A percentile compares a stretch with the other conserved stretches of the same genome.
Evolutionary conservation across 73 alveolate species (phyloP).

Genomic region (Urostyla sp.): DNA sequence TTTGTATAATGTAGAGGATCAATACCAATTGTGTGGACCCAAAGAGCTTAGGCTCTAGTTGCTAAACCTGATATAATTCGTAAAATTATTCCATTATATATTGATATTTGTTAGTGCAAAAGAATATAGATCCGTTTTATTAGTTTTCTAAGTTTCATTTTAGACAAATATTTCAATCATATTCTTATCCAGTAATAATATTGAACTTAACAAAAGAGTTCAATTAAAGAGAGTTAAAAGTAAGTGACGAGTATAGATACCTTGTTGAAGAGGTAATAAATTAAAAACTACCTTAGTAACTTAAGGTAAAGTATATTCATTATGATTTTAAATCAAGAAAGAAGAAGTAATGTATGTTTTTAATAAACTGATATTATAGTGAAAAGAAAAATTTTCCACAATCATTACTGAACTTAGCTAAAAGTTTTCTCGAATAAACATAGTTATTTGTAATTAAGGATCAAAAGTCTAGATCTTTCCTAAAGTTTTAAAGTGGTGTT

Average conservation of each 20-base stretch:
- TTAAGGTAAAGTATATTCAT: conserved; percentile 70
- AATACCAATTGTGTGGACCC: conserved; percentile 94
- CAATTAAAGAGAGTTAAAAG: conserved; percentile 72
- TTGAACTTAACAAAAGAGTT: conserved; percentile 81
- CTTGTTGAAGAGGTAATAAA: conserved; percentile 72
- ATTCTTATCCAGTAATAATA: conserved; percentile 75
- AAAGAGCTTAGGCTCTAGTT: conserved; percentile 84
- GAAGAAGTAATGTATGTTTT: too few relatives aligned
- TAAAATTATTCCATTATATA: neutral
- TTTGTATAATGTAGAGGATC: conserved; percentile 95
- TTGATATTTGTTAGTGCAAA: neutral
- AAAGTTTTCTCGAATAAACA: conserved; percentile 28
- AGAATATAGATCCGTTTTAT: conserved; percentile 71
- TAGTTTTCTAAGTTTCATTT: conserved; percentile 84
- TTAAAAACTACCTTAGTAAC: conserved; percentile 60
- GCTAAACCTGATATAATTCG: conserved; percentile 88
- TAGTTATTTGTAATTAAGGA: conserved; percentile 41
- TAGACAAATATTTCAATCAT: conserved; percentile 77
- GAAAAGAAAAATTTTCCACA: conserved; percentile 39
- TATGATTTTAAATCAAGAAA: conserved; percentile 83
- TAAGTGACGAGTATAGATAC: conserved; percentile 71
- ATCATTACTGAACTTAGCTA: neutral
- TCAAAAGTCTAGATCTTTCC: conserved; percentile 1
- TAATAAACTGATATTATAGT: too few relatives aligned
- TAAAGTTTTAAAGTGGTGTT: conserved; percentile 87